Conservation (phyloP, 1,284 basidiomycete genomes). For the Cryptococcus sp. region DNA sequence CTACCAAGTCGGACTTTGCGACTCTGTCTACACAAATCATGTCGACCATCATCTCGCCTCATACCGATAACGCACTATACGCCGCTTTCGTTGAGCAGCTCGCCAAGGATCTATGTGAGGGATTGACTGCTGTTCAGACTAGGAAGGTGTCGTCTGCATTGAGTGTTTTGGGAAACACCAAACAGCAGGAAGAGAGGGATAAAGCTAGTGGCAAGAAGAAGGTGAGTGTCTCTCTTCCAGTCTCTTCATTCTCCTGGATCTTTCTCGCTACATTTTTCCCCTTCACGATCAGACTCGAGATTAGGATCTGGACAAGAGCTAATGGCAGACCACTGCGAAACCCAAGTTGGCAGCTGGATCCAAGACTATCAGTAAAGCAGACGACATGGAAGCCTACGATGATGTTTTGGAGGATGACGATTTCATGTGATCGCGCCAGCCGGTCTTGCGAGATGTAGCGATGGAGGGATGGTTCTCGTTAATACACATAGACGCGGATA, state of each 20-base stretch:
- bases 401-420: constrained; percentile 68
- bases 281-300: too few relatives aligned
- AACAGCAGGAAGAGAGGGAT: constrained; percentile 81
- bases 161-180: constrained; percentile 84
- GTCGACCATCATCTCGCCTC: constrained; percentile 66
- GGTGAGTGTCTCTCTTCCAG: constrained; percentile 46
- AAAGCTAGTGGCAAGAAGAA: constrained; percentile 87
- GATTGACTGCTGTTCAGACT: constrained; percentile 80
- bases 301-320: background rate
- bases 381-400: constrained; percentile 72
- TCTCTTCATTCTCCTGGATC: too few relatives aligned
- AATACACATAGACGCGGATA: too few relatives aligned
- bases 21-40: constrained; percentile 67
- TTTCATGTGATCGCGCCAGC: constrained; percentile 34
- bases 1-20: constrained; percentile 79
- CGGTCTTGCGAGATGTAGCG: too few relatives aligned
- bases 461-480: too few relatives aligned
- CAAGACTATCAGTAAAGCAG: constrained; percentile 55
- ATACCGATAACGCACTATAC: constrained; percentile 75
- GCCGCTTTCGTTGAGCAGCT: constrained; percentile 75
- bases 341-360: constrained; percentile 71
- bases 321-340: constrained; percentile 51
- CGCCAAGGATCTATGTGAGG: constrained; percentile 64
- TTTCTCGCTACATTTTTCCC: too few relatives aligned
- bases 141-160: constrained; percentile 76